phyloP scores from a whole-genome alignment of 2,329 filamentous ascomycete species.

The Epichloe coenophiala region DNA sequence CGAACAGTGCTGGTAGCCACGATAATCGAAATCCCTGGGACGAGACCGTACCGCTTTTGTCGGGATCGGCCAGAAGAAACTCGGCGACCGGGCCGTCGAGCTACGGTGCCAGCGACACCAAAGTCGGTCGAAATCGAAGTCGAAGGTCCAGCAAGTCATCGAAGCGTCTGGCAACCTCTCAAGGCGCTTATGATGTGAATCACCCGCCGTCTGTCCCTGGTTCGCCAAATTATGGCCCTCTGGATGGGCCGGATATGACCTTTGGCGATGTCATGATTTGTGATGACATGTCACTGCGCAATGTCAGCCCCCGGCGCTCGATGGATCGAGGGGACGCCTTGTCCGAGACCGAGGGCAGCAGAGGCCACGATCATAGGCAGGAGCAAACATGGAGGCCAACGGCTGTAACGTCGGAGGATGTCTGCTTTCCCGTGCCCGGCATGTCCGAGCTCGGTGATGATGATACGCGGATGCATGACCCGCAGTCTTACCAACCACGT shows the following conservation, averaged over 20 bases:
- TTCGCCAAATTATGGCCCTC: slow-evolving; percentile 39
- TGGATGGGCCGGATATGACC: slow-evolving; percentile 38
- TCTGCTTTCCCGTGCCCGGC: slow-evolving; percentile 68
- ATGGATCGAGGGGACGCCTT: slow-evolving; percentile 18
- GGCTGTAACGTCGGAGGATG: slow-evolving; percentile 65
- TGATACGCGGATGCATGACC: slow-evolving; percentile 40
- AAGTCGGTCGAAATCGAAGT: slow-evolving; percentile 22
- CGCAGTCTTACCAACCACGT: slow-evolving; percentile 20
- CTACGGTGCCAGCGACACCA: slow-evolving; percentile 31
- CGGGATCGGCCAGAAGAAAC: slow-evolving; percentile 16
- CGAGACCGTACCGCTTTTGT: slow-evolving; percentile 43
- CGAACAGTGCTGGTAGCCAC: slow-evolving; percentile 34
- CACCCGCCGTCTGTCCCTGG: slow-evolving; percentile 56
- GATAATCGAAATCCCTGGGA: slow-evolving; percentile 28
- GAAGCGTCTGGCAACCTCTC: slow-evolving; percentile 23
- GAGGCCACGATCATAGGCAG: slow-evolving; percentile 15
- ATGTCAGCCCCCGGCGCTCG: slow-evolving; percentile 16
- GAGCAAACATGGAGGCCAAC: slow-evolving; percentile 32
- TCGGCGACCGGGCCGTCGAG: slow-evolving; percentile 15
- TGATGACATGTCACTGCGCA: slow-evolving; percentile 40
- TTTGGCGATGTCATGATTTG: slow-evolving; percentile 60
- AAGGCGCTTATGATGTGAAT: slow-evolving; percentile 44
- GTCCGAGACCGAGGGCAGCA: slow-evolving; percentile 15
- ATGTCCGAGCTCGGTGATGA: slow-evolving; percentile 74
- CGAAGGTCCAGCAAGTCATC: slow-evolving; percentile 40